A percentile compares a stretch with the other conserved stretches of the same genome.
Conservation (phyloP, 192 early-diverging fungal genomes). For the Coemansia sp. region DNA sequence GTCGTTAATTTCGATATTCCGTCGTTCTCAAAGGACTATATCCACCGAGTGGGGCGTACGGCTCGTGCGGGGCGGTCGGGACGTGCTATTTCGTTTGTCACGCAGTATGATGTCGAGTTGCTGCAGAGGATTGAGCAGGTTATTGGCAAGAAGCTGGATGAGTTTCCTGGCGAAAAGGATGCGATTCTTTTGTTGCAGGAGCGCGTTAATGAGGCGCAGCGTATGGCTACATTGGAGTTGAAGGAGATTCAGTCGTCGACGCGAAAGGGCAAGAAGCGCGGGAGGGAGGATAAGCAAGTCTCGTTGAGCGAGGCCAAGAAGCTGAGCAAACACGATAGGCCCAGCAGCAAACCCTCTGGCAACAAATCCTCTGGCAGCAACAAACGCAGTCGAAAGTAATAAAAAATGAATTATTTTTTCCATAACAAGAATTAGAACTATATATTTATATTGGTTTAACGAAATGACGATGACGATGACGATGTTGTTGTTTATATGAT, state of each 20-base stretch:
- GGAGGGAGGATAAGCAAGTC: slow-evolving; percentile 45
- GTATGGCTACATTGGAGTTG: slow-evolving; percentile 85
- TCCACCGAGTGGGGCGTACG: slow-evolving; percentile 86
- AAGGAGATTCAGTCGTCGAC: slow-evolving; percentile 65
- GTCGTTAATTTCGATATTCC: slow-evolving; percentile 97
- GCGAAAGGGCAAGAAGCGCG: slow-evolving; percentile 43
- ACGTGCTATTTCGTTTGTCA: slow-evolving; percentile 79
- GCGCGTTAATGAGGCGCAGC: slow-evolving; percentile 87
- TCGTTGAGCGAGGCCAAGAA: slow-evolving; percentile 51
- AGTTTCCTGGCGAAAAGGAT: slow-evolving; percentile 83
- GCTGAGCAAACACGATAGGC: slow-evolving; percentile 29
- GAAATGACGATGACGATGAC: too few species aligned
- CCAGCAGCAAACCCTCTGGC: slow-evolving; percentile 3
- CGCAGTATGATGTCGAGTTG: slow-evolving; percentile 94
- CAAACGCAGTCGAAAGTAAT: background rate
- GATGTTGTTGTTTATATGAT: background rate
- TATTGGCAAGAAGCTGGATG: slow-evolving; percentile 83
- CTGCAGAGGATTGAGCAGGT: slow-evolving; percentile 94
- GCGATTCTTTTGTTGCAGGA: slow-evolving; percentile 92
- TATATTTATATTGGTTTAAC: too few species aligned
- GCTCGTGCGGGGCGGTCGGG: slow-evolving; percentile 84
- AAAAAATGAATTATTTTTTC: background rate
- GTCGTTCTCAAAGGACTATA: slow-evolving; percentile 84
- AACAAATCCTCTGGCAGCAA: too few species aligned
- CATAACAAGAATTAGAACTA: background rate